Conservation (phyloP, 495 filamentous ascomycete species). For the Trichoderma reesei region DNA sequence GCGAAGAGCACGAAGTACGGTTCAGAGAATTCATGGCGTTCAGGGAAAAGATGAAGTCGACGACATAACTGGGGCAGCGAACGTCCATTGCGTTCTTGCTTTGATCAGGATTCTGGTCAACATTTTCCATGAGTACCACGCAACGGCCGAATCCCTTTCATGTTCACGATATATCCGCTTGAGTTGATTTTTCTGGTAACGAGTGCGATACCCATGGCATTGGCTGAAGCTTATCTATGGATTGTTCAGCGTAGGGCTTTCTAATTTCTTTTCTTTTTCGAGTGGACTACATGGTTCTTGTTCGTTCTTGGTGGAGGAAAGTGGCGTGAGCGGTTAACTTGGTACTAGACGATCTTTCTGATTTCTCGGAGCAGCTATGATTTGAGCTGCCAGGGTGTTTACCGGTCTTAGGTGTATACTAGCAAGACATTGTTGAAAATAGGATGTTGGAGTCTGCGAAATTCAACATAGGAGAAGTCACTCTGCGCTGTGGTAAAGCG, state of each 20-base stretch:
- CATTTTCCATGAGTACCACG: background rate
- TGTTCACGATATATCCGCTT: background rate
- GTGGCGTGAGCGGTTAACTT: background rate
- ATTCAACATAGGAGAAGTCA: background rate
- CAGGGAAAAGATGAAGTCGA: constrained; percentile 39
- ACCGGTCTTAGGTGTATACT: background rate
- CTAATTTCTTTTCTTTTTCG: background rate
- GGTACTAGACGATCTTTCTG: background rate
- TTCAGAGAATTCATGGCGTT: constrained; percentile 50
- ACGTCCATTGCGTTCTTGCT: background rate
- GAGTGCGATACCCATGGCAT: background rate
- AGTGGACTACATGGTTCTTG: too few species aligned
- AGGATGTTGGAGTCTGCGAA: background rate
- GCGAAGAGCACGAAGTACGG: constrained; percentile 52
- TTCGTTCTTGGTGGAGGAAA: too few species aligned
- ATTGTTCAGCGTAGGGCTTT: background rate
- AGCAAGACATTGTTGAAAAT: background rate
- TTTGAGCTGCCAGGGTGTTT: background rate
- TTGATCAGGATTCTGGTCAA: background rate
- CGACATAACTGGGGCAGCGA: constrained; percentile 17
- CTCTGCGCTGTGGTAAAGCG: background rate
- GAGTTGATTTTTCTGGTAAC: background rate
- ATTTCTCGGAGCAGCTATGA: background rate
- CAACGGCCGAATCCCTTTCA: background rate
- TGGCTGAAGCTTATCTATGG: background rate